A percentile compares a stretch with the other conserved stretches of the same genome.
These are phyloP conservation scores for Xenoacremonium recifei DNA, from an alignment of 2,329 filamentous ascomycete species.

Conservation along the genomic window DNA sequence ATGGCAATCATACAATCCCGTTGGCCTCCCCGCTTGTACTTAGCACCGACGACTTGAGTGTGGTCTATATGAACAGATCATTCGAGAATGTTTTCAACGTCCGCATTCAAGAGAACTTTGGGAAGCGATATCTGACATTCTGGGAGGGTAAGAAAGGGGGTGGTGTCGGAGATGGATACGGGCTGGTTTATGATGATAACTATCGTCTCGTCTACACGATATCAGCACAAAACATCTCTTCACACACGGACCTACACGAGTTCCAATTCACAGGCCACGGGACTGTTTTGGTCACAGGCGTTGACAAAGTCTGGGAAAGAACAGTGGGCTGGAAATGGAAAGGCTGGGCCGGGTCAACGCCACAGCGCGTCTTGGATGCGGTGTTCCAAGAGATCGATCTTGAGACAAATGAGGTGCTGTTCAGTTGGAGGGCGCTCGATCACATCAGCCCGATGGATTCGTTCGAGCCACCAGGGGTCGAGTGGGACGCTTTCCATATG, in stretches of 20 bases:
- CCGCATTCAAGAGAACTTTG: slow-evolving; percentile 26
- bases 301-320: too few species aligned
- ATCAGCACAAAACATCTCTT: slow-evolving; percentile 20
- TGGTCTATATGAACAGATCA: too few species aligned
- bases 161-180: slow-evolving; percentile 22
- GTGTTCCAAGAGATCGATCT: slow-evolving; percentile 43
- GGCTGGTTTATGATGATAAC: slow-evolving; percentile 29
- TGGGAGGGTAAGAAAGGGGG: too few species aligned
- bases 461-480: slow-evolving; percentile 7
- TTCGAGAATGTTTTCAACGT: too few species aligned
- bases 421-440: slow-evolving; percentile 38
- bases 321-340: slow-evolving; percentile 15
- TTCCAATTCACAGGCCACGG: slow-evolving; percentile 17
- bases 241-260: slow-evolving; percentile 20
- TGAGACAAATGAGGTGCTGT: slow-evolving; percentile 36
- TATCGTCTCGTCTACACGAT: slow-evolving; percentile 26
- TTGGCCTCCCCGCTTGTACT: too few species aligned
- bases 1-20: too few species aligned
- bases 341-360: slow-evolving; percentile 12
- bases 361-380: slow-evolving; percentile 26
- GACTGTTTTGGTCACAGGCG: slow-evolving; percentile 22
- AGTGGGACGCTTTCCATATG: slow-evolving; percentile 25
- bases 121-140: slow-evolving; percentile 28
- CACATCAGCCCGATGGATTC: slow-evolving; percentile 23
- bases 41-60: too few species aligned